Percentiles rank a stretch among this genome's conserved stretches.
Conservation (phyloP, 2,329 filamentous ascomycete species). For the Myriosclerotinia scirpicola region DNA sequence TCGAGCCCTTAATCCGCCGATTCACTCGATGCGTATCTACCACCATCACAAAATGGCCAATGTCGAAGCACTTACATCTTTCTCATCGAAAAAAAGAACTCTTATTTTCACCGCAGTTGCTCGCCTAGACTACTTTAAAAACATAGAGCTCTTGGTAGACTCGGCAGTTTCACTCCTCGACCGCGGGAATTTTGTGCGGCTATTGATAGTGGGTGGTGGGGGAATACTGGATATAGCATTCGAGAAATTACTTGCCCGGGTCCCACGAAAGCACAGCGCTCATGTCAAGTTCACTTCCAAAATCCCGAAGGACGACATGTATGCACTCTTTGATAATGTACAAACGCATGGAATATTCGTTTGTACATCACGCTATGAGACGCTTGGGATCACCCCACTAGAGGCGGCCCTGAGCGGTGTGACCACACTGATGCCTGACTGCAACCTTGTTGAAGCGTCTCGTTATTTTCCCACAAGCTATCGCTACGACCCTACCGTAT, state of each 20-base stretch:
- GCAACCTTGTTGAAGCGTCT: conserved; percentile 26
- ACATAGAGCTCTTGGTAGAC: conserved; percentile 26
- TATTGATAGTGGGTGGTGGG: conserved; percentile 26
- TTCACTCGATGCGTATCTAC: conserved; percentile 21
- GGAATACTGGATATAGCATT: conserved; percentile 15
- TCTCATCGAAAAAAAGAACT: conserved; percentile 19
- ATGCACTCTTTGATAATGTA: conserved; percentile 25
- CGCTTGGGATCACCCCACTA: conserved; percentile 27
- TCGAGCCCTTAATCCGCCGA: conserved; percentile 26
- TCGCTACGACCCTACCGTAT: conserved; percentile 20
- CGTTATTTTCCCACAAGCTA: conserved; percentile 25
- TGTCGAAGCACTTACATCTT: conserved; percentile 9
- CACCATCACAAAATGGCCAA: conserved; percentile 3
- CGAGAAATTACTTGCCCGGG: conserved; percentile 16
- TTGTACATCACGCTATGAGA: conserved; percentile 29
- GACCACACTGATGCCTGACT: conserved; percentile 26
- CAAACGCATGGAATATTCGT: conserved; percentile 26
- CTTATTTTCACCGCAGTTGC: conserved; percentile 29
- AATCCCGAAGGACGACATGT: conserved; percentile 27
- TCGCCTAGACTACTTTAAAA: conserved; percentile 28
- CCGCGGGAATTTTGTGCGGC: conserved; percentile 17
- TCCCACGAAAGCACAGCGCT: conserved; percentile 23
- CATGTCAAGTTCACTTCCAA: conserved; percentile 27
- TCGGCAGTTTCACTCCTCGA: conserved; percentile 23
- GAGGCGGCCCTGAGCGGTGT: conserved; percentile 27